Base-by-base conservation (phyloP, 306 rosid species). In the Amphicarpaea edgeworthii region DNA sequence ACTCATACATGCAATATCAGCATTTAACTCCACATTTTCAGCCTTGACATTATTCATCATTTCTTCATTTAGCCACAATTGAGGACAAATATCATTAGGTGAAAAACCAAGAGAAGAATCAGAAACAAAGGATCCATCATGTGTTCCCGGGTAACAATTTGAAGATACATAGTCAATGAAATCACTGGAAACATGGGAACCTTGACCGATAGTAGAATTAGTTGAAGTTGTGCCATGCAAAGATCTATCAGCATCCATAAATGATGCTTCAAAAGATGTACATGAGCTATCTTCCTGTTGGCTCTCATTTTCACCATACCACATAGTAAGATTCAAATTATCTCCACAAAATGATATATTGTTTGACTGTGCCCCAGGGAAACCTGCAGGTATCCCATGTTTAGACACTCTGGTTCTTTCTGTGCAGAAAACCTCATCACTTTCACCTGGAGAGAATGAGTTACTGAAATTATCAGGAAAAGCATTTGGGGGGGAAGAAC, bases 1-100 rank as follows among this genome's bases (percentile, higher is more conserved):
- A 79, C 83, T 87, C 75, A 90, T 80, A 80, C 84, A 82, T 37
- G 88, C 73, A 54, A 88, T 82, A 74, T 87, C 87, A 73, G 91
- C 65, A 43, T 63, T 83, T 72, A 76, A 85, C 72, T 85, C 91
- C 76, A 40, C 54, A 14, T 75, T 84, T 67, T 59, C 91, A 80
- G 77, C 84, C 85, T 86, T 89, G 47, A 53, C 37, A 30, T 78
- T 73, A 62, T 64, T 65, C 55, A 53, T 55, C 59, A 41, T 70
- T 78, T 76, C 91, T 76, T 79, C 87, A 47, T 83, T 82, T 54
- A 63, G 59, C 81, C 67, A 82, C 51, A 64, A 41, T 38, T 87
- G 86, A 80, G 87, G 78, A 77, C 32, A 60, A 79, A 54, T 63
- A 64, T 50, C 72, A 66, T 60, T 19, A 5, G 86, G 85, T 8